Evolutionary conservation across 495 filamentous ascomycete species (phyloP), one percentile per base, ranked within the genome.

Genomic region (Filosporella fistucella): DNA sequence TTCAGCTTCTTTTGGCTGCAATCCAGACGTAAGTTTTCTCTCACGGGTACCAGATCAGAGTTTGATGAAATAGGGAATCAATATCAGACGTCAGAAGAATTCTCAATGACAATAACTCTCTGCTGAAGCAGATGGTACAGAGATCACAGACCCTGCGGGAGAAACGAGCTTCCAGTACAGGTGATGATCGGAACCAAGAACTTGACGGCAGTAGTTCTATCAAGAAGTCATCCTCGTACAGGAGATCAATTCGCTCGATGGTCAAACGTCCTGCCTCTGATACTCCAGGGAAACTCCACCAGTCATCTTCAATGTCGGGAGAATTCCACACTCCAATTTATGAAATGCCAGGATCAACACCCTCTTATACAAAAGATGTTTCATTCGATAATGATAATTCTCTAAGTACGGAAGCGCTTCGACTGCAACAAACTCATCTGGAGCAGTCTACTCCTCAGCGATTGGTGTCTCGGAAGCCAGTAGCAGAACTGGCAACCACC

Each of bases 1-100:
- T 30, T 30, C 28, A 30, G 8, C 28, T 30, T 30, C 28, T 30
- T 30, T 8, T 30, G 8, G n/a, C 28, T 8, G 28, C 28, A 8
- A 30, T 30, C n/a, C 28, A 30, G n/a, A 30, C 28, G 28, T 30
- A 8, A 30, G 28, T 30, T 8, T 30, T n/a, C n/a, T 30, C n/a
- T 30, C n/a, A 30, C 28, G 8, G 8, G 28, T 30, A 8, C n/a
- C 8, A 30, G n/a, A n/a, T 8, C n/a, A 8, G n/a, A 30, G 8
- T 30, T 30, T 30, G 28, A 30, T n/a, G 28, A 30, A 30, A n/a
- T 30, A 43, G 41, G 11, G 41, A 43, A 14, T 43, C 41, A 26
- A 29, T 43, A 9, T 43, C 41, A 13, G 41, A 43, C 14, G 23
- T 43, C 22, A 14, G 17, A 5, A 3, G 41, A 8, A 26, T 43